Conservation (phyloP, 2,329 filamentous ascomycete species). For the Colletotrichum sp. region DNA sequence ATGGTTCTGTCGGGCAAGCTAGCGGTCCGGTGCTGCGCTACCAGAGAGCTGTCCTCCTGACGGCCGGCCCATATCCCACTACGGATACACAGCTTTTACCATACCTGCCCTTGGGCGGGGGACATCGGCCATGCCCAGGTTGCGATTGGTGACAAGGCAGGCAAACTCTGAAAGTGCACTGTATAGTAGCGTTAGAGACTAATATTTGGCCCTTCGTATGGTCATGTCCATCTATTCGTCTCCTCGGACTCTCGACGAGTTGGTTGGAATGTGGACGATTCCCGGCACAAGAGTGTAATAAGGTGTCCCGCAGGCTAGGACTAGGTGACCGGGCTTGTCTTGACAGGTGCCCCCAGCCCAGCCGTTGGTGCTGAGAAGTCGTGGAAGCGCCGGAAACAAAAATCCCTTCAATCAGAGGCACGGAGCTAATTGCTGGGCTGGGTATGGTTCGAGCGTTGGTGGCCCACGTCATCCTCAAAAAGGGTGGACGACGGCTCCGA, state of each 20-base stretch:
- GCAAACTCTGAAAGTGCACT: background rate
- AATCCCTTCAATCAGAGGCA: constrained; percentile 22
- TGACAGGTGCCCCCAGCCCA: constrained; percentile 10
- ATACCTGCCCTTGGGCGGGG: background rate
- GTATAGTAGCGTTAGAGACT: background rate
- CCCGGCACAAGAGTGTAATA: background rate
- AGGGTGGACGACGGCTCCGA: constrained; percentile 3
- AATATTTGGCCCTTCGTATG: background rate
- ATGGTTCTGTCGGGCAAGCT: constrained; percentile 4
- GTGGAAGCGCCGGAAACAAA: constrained; percentile 20
- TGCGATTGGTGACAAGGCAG: background rate
- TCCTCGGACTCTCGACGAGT: background rate
- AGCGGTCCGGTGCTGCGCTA: background rate
- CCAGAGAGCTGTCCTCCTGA: background rate
- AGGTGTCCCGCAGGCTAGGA: background rate
- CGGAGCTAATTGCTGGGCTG: background rate
- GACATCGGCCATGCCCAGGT: background rate
- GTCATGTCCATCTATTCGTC: background rate
- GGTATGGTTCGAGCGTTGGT: constrained; percentile 9
- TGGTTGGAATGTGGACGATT: background rate
- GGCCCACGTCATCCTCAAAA: constrained; percentile 6
- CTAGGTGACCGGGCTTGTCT: background rate
- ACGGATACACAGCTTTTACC: background rate
- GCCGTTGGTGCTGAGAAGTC: constrained; percentile 3
- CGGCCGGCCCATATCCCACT: background rate